Evolutionary conservation across 768 basidiomycete genomes (phyloP), one percentile per base, ranked within the genome.

Genomic region (Leucosporidium creatinivorum): DNA sequence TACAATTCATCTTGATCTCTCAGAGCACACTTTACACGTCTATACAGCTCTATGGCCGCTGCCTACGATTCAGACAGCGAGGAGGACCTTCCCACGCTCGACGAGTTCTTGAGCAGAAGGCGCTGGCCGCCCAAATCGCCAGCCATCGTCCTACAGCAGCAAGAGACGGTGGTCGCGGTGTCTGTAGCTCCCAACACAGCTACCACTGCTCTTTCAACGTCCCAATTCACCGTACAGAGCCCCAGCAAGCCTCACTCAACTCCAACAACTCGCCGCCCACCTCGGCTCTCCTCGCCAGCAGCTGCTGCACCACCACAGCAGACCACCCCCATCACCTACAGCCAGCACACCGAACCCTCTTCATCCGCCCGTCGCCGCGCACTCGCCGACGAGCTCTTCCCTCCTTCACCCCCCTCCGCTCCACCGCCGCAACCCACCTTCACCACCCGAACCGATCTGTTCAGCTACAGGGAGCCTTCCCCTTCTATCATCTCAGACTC

Each of bases 381-480:
- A 1, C 62, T 69, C 5, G 68, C 63, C 3, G 49, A 50, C 8
- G 63, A 69, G 50, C 62, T 69, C 12, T 69, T 69, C 30, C 68
- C 68, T 17, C 68, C 68, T n/a, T 65, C 68, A 1, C 66, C 66
- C 5, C 61, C 61, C 18, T 7, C 31, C 21, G 21, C 21, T 19
- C 23, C 9, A n/a, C 56, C 6, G 55, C 55, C 1, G 18, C 21
- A 21, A 31, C 55, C 28, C 1, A 6, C 55, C 4, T 23, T 56
- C 55, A 19, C 10, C 48, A 26, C 19, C 19, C 21, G 18, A 19
- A 13, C 17, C 25, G 25, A 57, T 30, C 31, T 33, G 15, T 21
- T 18, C 30, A 36, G 31, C 15, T 30, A 31, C 19, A 36, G 19
- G 17, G 58, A 47, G 39, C 19, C 13, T 17, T 56, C 60, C 10